Evolutionary conservation across 2,329 filamentous ascomycete species (phyloP).

Genomic region (Purpureocillium lavendulum): DNA sequence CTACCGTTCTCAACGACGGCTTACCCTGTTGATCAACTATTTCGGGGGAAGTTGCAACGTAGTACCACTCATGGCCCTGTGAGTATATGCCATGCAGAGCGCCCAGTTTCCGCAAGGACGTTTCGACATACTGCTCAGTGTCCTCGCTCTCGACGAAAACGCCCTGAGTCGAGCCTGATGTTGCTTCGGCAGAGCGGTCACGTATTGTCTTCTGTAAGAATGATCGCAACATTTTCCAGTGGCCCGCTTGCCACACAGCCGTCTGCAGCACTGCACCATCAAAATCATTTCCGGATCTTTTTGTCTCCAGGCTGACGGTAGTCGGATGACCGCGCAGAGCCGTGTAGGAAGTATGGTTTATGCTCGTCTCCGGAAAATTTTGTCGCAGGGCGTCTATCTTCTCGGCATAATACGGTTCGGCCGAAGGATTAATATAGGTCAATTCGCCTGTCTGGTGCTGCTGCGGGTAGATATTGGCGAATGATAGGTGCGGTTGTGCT

Average conservation of each 20-base stretch:
- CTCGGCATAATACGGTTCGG: background rate
- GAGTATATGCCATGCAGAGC: background rate
- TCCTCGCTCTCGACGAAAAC: background rate
- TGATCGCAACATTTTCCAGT: slow-evolving; percentile 6
- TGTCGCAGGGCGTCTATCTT: background rate
- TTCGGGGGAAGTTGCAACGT: background rate
- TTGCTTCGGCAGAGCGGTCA: background rate
- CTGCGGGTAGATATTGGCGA: too few relatives aligned
- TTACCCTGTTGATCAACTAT: background rate
- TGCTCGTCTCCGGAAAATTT: slow-evolving; percentile 1
- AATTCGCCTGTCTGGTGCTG: background rate
- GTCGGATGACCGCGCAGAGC: slow-evolving; percentile 8
- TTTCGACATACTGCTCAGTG: background rate
- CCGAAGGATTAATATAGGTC: slow-evolving; percentile 7
- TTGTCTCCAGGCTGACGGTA: slow-evolving; percentile 12
- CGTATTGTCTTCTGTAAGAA: background rate
- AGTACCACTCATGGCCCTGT: slow-evolving; percentile 1
- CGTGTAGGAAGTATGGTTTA: slow-evolving; percentile 12
- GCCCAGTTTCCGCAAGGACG: background rate
- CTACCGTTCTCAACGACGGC: background rate
- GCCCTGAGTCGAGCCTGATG: background rate
- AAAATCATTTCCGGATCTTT: slow-evolving; percentile 8
- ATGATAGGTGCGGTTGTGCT: too few relatives aligned
- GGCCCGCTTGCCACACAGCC: slow-evolving; percentile 12
- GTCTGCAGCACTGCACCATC: slow-evolving; percentile 10